Conservation (phyloP, 2,329 filamentous ascomycete genomes). For the Beauveria varroae region DNA sequence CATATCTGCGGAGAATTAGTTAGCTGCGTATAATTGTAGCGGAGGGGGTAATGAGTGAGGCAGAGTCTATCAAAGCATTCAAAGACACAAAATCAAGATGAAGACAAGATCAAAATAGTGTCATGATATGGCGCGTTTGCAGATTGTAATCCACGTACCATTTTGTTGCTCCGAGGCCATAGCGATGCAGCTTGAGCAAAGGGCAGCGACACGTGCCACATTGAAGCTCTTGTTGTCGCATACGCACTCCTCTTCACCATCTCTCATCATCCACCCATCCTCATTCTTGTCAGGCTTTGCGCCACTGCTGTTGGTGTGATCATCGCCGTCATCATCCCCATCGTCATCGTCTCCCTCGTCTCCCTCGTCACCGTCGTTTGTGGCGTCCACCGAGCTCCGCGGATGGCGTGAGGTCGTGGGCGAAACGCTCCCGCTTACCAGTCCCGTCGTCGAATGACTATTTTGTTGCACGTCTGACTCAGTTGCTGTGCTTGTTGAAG, state of each 20-base stretch:
- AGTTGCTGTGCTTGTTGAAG: background rate
- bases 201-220: slow-evolving; percentile 28
- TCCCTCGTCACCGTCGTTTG: background rate
- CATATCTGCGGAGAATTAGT: slow-evolving; percentile 23
- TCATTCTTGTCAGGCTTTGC: slow-evolving; percentile 8
- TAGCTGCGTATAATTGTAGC: background rate
- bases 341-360: background rate
- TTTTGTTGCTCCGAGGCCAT: slow-evolving; percentile 23
- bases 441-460: background rate
- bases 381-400: background rate
- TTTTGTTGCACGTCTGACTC: background rate
- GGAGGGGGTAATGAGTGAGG: background rate
- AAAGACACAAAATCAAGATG: background rate
- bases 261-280: slow-evolving; percentile 13
- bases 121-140: background rate
- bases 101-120: background rate
- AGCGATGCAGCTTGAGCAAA: slow-evolving; percentile 32
- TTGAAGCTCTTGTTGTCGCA: slow-evolving; percentile 34
- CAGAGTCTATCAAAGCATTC: too few relatives aligned
- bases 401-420: background rate
- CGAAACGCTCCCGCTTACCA: background rate
- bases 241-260: slow-evolving; percentile 28
- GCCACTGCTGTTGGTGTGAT: background rate
- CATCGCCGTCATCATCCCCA: background rate
- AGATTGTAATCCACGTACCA: slow-evolving; percentile 20